phyloP scores from a whole-genome alignment of 2,329 filamentous ascomycete genomes.

The Camillea tinctor region DNA sequence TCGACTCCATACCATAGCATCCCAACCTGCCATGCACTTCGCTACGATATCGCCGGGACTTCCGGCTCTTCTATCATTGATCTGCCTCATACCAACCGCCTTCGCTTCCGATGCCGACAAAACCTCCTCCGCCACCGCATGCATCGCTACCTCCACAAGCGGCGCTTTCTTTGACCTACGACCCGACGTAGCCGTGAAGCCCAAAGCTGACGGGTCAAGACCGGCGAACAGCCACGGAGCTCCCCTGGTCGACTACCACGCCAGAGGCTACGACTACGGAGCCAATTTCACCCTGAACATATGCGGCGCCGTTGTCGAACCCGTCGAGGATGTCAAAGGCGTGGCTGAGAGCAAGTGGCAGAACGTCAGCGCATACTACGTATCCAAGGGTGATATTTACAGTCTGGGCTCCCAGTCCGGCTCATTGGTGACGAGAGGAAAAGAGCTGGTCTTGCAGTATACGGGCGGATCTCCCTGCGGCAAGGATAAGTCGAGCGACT shows the following conservation, averaged over 20 bases:
- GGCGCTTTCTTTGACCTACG: slow-evolving; percentile 61
- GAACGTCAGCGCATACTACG: slow-evolving; percentile 80
- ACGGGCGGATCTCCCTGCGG: slow-evolving; percentile 74
- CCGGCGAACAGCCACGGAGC: slow-evolving; percentile 38
- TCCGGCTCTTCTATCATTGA: slow-evolving; percentile 35
- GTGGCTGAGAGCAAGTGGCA: slow-evolving; percentile 60
- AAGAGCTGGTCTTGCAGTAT: slow-evolving; percentile 76
- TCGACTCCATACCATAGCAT: too few species aligned
- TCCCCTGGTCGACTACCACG: slow-evolving; percentile 55
- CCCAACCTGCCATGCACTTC: slow-evolving; percentile 25
- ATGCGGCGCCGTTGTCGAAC: slow-evolving; percentile 71
- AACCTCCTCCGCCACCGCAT: slow-evolving; percentile 45
- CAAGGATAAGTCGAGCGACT: slow-evolving; percentile 37
- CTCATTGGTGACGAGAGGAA: slow-evolving; percentile 58
- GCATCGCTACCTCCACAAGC: slow-evolving; percentile 55
- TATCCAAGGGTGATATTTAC: slow-evolving; percentile 62
- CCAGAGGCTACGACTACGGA: slow-evolving; percentile 73
- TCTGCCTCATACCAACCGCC: slow-evolving; percentile 32
- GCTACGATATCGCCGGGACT: slow-evolving; percentile 21
- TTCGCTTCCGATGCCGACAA: slow-evolving; percentile 37
- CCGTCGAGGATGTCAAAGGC: slow-evolving; percentile 62
- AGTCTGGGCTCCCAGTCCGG: slow-evolving; percentile 70
- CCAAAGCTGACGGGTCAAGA: slow-evolving; percentile 43
- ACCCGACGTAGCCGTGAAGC: slow-evolving; percentile 49
- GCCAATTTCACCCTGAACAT: slow-evolving; percentile 84